Evolutionary conservation across 805 yeast species (phyloP).

Genomic region (Peterozyma xylosa): DNA sequence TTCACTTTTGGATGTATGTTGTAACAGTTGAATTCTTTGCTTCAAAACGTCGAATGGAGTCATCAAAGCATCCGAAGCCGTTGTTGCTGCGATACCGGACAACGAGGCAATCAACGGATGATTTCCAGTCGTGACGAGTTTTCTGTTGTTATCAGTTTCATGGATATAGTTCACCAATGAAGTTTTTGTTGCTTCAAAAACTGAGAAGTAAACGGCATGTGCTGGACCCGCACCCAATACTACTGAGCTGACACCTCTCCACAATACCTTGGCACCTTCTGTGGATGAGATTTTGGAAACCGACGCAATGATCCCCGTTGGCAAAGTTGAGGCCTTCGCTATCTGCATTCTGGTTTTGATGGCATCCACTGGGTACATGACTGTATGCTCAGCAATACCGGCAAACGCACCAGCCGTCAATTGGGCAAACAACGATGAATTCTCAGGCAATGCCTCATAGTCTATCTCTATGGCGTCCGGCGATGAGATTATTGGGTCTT

Average conservation of each 20-base stretch:
- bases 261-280: slow-evolving; percentile 83
- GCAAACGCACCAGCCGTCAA: slow-evolving; percentile 94
- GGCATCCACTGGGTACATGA: slow-evolving; percentile 96
- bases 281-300: slow-evolving; percentile 71
- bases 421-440: slow-evolving; percentile 77
- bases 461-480: slow-evolving; percentile 45
- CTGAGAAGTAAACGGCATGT: slow-evolving; percentile 94
- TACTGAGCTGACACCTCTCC: slow-evolving; percentile 93
- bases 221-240: slow-evolving; percentile 99
- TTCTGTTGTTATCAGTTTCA: slow-evolving; percentile 26
- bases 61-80: slow-evolving; percentile 93
- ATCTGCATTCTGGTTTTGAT: slow-evolving; percentile 93
- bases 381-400: slow-evolving; percentile 98
- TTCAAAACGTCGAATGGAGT: slow-evolving; percentile 94
- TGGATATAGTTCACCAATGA: slow-evolving; percentile 30
- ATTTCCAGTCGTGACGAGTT: slow-evolving; percentile 46
- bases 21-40: slow-evolving; percentile 78
- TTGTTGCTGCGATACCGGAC: slow-evolving; percentile 89
- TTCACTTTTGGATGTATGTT: background rate
- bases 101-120: slow-evolving; percentile 79
- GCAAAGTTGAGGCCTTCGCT: slow-evolving; percentile 14
- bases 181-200: slow-evolving; percentile 76
- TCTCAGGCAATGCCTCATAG: slow-evolving; percentile 86
- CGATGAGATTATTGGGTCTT: background rate
- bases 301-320: slow-evolving; percentile 51